A percentile compares a stretch with the other conserved stretches of the same genome.
Evolutionary conservation across 495 filamentous ascomycete genomes (phyloP).

Genomic region (Podospora conica): DNA sequence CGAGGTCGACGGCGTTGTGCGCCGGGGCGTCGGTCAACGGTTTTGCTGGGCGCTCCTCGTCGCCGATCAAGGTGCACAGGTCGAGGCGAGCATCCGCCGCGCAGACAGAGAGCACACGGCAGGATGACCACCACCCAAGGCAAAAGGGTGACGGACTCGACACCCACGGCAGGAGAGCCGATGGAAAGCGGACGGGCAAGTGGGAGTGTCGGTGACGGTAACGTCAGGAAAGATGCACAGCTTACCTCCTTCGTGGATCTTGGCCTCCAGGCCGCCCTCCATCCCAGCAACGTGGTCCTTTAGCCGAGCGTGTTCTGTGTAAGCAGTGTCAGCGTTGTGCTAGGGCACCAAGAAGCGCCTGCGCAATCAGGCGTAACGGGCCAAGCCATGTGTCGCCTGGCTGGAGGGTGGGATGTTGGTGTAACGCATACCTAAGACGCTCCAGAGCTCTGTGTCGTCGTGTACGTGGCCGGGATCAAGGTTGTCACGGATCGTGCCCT

Average conservation of each 20-base stretch:
- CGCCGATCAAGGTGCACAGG: not conserved
- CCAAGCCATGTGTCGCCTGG: slow-evolving; percentile 18
- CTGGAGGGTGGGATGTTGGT: slow-evolving; percentile 17
- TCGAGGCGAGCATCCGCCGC: slow-evolving; percentile 5
- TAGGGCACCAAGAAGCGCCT: not conserved
- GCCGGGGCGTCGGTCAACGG: not conserved
- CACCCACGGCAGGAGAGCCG: slow-evolving; percentile 24
- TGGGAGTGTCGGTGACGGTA: slow-evolving; percentile 5
- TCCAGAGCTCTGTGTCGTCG: slow-evolving; percentile 97
- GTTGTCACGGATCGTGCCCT: slow-evolving; percentile 93
- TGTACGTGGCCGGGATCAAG: slow-evolving; percentile 92
- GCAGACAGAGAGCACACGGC: not conserved
- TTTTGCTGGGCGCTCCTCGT: not conserved
- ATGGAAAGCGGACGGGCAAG: slow-evolving; percentile 30
- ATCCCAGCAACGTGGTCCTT: slow-evolving; percentile 87
- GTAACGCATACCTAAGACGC: slow-evolving; percentile 71
- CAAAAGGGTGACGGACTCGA: slow-evolving; percentile 1
- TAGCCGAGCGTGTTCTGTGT: slow-evolving; percentile 80
- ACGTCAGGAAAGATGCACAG: slow-evolving; percentile 16
- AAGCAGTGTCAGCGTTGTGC: slow-evolving; percentile 18
- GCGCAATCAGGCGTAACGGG: slow-evolving; percentile 1
- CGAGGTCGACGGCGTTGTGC: slow-evolving; percentile 1
- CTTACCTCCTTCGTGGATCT: slow-evolving; percentile 89
- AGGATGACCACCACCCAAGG: not conserved
- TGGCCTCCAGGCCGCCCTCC: slow-evolving; percentile 84